Base-by-base conservation (phyloP, 1,284 basidiomycete genomes). In the Phlebopus sp. region DNA sequence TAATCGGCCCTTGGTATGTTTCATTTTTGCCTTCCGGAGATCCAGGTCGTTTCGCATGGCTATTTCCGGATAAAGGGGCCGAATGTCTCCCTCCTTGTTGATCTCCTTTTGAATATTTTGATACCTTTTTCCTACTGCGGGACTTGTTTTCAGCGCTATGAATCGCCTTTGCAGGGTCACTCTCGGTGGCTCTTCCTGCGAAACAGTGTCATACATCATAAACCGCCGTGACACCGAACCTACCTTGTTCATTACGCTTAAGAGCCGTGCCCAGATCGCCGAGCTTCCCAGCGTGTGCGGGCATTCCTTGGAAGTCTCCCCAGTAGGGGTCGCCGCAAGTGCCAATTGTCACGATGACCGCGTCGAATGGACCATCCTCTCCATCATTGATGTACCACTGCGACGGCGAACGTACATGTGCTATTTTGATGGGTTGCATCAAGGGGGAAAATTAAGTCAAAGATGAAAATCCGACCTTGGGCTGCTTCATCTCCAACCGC, bases 281-380 rank as follows among this genome's bases (percentile, higher is more conserved):
- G 18, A 40, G 10, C 9, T 21, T 29, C 5, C 39, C 47, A 3
- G 30, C 18, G 18, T 48, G 35, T 11, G 27, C 62, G 2, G 72
- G 71, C 62, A 79, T 72, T 0, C 77, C 76, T 3, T 72, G 71
- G 46, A 83, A 69, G 3, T 67, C 57, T 48, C 79, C 67, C 68
- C 70, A 72, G 55, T 74, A 70, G 1, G 78, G 77, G 43, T 75
- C 69, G 13, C 79, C 81, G 54, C 79, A 82, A 0, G 79, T 82
- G 3, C 82, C 81, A 29, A 82, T 67, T 2, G 74, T 74, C 39
- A 76, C 78, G 39, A 82, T 76, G 50, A 83, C 60, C 0, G 77
- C 80, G 55, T 83, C 81, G 54, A 79, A 85, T n/a, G 68, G 59
- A 5, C 69, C 74, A 42, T 78, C 75, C 10, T 58, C 51, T 9